phyloP scores from a whole-genome alignment of 2,329 filamentous ascomycete genomes.

The Fusarium brachygibbosum region DNA sequence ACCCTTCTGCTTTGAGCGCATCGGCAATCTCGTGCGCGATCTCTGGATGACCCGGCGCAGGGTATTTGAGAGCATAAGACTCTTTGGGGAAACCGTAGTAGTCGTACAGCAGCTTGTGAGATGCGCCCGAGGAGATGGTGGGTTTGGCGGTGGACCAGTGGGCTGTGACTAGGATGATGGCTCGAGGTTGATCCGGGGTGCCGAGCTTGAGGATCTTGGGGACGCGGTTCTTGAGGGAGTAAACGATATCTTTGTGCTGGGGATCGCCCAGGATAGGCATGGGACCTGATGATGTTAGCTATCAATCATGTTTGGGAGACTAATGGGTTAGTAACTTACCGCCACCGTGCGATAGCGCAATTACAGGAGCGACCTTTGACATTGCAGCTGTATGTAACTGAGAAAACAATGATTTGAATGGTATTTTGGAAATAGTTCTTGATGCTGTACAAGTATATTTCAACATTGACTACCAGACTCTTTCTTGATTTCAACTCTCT shows the following conservation, averaged over 20 bases:
- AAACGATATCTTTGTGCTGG: constrained; percentile 62
- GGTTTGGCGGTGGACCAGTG: constrained; percentile 67
- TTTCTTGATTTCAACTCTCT: not conserved
- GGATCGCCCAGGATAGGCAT: constrained; percentile 71
- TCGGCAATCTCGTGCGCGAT: constrained; percentile 64
- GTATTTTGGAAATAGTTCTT: constrained; percentile 19
- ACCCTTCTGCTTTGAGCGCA: constrained; percentile 62
- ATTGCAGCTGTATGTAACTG: constrained; percentile 48
- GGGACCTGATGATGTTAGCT: constrained; percentile 57
- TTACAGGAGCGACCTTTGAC: constrained; percentile 58
- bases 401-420: constrained; percentile 2
- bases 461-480: constrained; percentile 25
- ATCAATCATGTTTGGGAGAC: not conserved
- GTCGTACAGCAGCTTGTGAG: constrained; percentile 67
- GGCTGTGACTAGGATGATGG: constrained; percentile 69
- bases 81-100: constrained; percentile 71
- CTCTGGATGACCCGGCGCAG: constrained; percentile 67
- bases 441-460: constrained; percentile 15
- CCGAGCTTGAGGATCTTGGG: constrained; percentile 68
- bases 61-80: constrained; percentile 68
- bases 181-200: constrained; percentile 62
- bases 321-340: constrained; percentile 48
- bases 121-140: constrained; percentile 63
- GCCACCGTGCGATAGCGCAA: constrained; percentile 66
- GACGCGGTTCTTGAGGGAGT: constrained; percentile 66